Base-by-base conservation (phyloP, 805 yeast genomes). In the Kuraishia hungarica region DNA sequence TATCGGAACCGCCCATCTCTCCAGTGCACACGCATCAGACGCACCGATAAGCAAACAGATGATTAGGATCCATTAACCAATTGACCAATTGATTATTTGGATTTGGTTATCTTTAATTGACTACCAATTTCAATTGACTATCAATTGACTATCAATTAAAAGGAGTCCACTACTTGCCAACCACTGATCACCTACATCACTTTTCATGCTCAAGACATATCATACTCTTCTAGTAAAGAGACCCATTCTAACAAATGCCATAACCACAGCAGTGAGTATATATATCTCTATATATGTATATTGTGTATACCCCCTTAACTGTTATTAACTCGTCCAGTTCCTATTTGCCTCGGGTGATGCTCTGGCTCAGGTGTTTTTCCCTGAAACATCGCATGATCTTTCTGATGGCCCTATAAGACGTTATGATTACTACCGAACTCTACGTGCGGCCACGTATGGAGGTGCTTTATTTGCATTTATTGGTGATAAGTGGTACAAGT, bases 331-430 rank as follows among this genome's bases (percentile, higher is more conserved):
- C 13, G 8, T 50, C 11, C 11, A 63, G 65, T 56, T 75, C 15
- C 67, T 83, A 43, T 89, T 89, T 65, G 94, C 90, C 0, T 57
- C 83, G 1, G 97, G 97, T 1, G 97, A 90, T 66, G 70, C 69
- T 1, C 60, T 87, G 24, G 97, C 96, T 0, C 96, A 90, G 65
- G 49, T 69, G 0, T 61, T 80, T 5, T 79, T 80, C 64, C 73
- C 78, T 8, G 66, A 65, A 13, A 53, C 50, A 53, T 49, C 60
- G 26, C 43, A 56, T 39, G 56, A 59, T 1, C 50, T 55, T 24
- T 52, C 57, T n/a, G 48, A 39, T 15, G 19, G 48, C 51, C 17
- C 35, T 8, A 23, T 47, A 28, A 46, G 48, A 20, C 39, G 50
- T 26, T 85, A 73, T 64, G 90, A 89, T 61, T 70, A 61, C 50